Evolutionary conservation across 2,329 filamentous ascomycete genomes (phyloP), one percentile per base, ranked within the genome.

Genomic region (Trichoderma endophyticum): DNA sequence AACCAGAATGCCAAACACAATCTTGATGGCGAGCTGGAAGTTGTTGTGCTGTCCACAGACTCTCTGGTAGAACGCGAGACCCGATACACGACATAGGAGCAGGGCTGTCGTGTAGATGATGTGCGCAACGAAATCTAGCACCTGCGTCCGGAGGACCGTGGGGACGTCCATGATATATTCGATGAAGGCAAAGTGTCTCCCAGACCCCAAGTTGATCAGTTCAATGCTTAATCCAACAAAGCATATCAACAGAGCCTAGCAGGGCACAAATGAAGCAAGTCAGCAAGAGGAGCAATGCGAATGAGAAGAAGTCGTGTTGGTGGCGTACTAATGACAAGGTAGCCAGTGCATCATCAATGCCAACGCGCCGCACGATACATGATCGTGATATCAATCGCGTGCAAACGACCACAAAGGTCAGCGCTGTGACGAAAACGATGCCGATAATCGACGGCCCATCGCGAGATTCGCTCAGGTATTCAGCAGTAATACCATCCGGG

Each of bases 21-120:
- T 66, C 36, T 76, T 78, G 60, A 85, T 84, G 5, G 79, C 75
- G 4, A 80, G 68, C 5, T 77, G 76, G 7, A 85, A 80, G 32
- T 78, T 74, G 56, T 77, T 66, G 75, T 84, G 79, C 26, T 82
- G 76, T 6, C 78, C 79, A 73, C 83, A 83, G 3, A 88, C 78
- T 3, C 85, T 83, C 65, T 81, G 79, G 76, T 87, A 88, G 70
- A 88, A 86, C 0, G 86, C 85, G 5, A 88, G 78, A 73, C 86
- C 86, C 0, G 86, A 87, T 1, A 87, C 76, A 14, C 86, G 84
- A 72, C 86, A 86, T 12, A 85, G 75, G 30, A 87, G 80, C 2
- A 88, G 80, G 2, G 86, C 81, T 0, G 83, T 83, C 1, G 85
- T 86, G 75, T 88, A 88, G 72, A 88, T 76, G 26, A 88, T 81